phyloP scores from a whole-genome alignment of 2,329 filamentous ascomycete species.

The Penicillium polonicum region DNA sequence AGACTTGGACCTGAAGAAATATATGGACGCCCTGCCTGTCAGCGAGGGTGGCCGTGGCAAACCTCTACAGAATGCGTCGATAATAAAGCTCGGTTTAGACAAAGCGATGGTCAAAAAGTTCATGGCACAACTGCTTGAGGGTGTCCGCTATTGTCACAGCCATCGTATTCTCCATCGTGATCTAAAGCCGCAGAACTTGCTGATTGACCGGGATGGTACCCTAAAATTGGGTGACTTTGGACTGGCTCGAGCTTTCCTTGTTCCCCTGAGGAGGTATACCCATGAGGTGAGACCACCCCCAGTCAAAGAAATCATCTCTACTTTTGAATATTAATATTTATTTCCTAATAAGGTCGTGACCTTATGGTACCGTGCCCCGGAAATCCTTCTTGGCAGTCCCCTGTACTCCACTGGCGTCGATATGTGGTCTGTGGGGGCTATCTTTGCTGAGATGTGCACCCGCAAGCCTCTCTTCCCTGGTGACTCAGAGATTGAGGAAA shows the following conservation, averaged over 20 bases:
- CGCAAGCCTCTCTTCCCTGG: conserved; percentile 89
- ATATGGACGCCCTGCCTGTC: conserved; percentile 87
- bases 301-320: background rate
- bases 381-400: conserved; percentile 84
- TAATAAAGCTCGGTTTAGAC: conserved; percentile 69
- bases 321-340: background rate
- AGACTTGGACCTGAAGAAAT: conserved; percentile 89
- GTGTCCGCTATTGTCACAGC: conserved; percentile 83
- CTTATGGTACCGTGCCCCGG: conserved; percentile 86
- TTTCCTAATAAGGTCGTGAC: conserved; percentile 66
- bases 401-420: conserved; percentile 93
- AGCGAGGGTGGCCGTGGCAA: conserved; percentile 82
- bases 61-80: conserved; percentile 73
- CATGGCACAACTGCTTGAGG: conserved; percentile 82
- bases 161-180: conserved; percentile 86
- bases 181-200: conserved; percentile 84
- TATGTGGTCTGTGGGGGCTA: conserved; percentile 94
- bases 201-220: conserved; percentile 83
- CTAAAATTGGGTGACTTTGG: conserved; percentile 89
- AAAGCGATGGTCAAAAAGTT: conserved; percentile 86
- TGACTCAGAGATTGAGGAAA: conserved; percentile 90
- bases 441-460: conserved; percentile 96
- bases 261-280: conserved; percentile 86
- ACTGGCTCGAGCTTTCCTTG: conserved; percentile 83
- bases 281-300: conserved; percentile 62